phyloP scores from a whole-genome alignment of 1,139 yeast species.

The Barnettozyma hawaiiensis region DNA sequence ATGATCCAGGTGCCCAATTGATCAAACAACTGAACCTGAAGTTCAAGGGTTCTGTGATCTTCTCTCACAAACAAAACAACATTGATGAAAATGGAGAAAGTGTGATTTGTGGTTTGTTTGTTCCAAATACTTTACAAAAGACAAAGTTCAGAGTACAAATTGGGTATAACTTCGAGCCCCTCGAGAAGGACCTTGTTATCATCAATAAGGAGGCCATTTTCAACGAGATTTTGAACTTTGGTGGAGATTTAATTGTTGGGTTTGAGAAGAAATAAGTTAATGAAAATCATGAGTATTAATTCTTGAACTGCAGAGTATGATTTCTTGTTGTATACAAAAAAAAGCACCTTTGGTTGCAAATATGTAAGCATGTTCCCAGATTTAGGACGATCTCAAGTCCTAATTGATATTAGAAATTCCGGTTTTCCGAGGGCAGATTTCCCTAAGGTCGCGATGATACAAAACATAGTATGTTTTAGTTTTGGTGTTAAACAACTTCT shows the following conservation, averaged over 20 bases:
- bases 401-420: not conserved
- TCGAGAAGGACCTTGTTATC: conserved; percentile 47
- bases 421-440: not conserved
- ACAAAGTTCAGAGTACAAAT: conserved; percentile 69
- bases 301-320: not conserved
- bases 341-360: not conserved
- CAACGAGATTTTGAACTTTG: conserved; percentile 66
- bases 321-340: not conserved
- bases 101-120: conserved; percentile 74
- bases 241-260: conserved; percentile 55
- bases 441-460: not conserved
- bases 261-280: conserved; percentile 15
- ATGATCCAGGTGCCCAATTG: conserved; percentile 53
- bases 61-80: conserved; percentile 53
- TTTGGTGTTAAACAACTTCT: not conserved
- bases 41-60: conserved; percentile 47
- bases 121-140: conserved; percentile 55
- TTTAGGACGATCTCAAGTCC: not conserved
- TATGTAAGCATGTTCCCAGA: no score
- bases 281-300: not conserved
- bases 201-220: conserved; percentile 72
- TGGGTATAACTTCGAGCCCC: conserved; percentile 70
- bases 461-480: not conserved
- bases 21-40: conserved; percentile 52
- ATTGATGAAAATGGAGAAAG: conserved; percentile 47